phyloP scores from a whole-genome alignment of 306 rosid species.

The Vigna angularis region DNA sequence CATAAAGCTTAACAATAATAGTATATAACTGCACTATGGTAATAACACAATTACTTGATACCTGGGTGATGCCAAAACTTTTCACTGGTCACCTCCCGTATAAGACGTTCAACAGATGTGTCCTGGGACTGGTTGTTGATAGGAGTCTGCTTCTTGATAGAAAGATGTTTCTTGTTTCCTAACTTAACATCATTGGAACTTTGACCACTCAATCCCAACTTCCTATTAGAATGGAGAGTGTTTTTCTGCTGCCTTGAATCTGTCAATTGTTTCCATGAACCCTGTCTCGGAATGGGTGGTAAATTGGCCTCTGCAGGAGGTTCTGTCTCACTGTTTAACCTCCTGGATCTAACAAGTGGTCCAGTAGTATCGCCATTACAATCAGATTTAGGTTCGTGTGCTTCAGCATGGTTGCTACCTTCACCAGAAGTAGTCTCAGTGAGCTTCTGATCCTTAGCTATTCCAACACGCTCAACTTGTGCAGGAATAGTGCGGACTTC shows the following conservation, averaged over 20 bases:
- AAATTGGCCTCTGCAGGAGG: constrained; percentile 64
- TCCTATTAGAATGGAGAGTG: constrained; percentile 64
- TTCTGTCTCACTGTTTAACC: constrained; percentile 70
- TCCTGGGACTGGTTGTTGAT: constrained; percentile 70
- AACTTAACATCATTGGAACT: constrained; percentile 67
- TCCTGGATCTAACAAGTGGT: constrained; percentile 62
- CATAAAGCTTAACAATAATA: constrained; percentile 28
- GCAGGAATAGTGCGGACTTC: constrained; percentile 68
- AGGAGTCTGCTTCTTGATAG: constrained; percentile 80
- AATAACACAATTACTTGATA: constrained; percentile 45
- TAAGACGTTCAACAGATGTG: constrained; percentile 94
- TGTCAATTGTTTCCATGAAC: constrained; percentile 83
- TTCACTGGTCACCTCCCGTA: constrained; percentile 96
- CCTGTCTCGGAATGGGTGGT: constrained; percentile 83
- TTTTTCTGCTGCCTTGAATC: constrained; percentile 78
- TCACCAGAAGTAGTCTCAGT: constrained; percentile 61
- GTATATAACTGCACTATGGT: constrained; percentile 4
- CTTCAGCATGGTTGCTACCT: constrained; percentile 62
- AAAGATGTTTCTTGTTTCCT: constrained; percentile 74
- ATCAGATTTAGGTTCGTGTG: constrained; percentile 71
- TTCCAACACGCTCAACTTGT: constrained; percentile 66
- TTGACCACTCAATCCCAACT: constrained; percentile 62
- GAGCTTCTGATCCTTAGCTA: constrained; percentile 74
- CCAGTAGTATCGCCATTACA: constrained; percentile 73
- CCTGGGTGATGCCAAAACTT: constrained; percentile 99